These are phyloP conservation scores for Blechomonas ayalai DNA, from an alignment of 208 protist genomes.

Conservation along the genomic window DNA sequence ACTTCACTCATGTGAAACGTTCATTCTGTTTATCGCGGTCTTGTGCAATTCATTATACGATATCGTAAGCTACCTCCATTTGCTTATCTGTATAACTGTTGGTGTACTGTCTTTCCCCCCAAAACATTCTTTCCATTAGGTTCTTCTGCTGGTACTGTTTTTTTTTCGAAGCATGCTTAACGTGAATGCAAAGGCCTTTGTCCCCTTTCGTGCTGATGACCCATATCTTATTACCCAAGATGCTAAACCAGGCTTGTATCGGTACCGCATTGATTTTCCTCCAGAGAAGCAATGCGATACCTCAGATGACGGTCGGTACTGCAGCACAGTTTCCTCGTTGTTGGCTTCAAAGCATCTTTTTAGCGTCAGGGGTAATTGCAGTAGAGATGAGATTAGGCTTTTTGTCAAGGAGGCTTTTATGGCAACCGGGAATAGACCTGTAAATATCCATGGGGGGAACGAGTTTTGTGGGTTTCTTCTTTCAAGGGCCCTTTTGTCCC, in stretches of 20 bases:
- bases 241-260: conserved; percentile 30
- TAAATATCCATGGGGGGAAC: conserved; percentile 8
- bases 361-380: conserved; percentile 28
- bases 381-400: conserved; percentile 41
- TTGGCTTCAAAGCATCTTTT: conserved; percentile 41
- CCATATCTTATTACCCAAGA: conserved; percentile 11
- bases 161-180: conserved; percentile 42
- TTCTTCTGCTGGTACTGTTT: neutral
- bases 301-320: conserved; percentile 15
- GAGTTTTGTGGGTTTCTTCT: conserved; percentile 54
- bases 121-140: neutral
- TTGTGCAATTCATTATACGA: too few species aligned
- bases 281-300: conserved; percentile 17
- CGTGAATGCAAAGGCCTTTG: conserved; percentile 72
- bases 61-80: too few species aligned
- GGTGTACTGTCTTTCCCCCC: neutral
- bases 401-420: conserved; percentile 45
- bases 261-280: conserved; percentile 45
- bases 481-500: conserved; percentile 40
- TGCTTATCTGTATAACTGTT: neutral
- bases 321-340: conserved; percentile 39
- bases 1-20: too few species aligned
- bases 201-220: conserved; percentile 31
- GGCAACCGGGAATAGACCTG: conserved; percentile 25
- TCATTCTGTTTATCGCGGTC: too few species aligned